phyloP scores from a whole-genome alignment of 345 rosid species.

The Turritis glabra region DNA sequence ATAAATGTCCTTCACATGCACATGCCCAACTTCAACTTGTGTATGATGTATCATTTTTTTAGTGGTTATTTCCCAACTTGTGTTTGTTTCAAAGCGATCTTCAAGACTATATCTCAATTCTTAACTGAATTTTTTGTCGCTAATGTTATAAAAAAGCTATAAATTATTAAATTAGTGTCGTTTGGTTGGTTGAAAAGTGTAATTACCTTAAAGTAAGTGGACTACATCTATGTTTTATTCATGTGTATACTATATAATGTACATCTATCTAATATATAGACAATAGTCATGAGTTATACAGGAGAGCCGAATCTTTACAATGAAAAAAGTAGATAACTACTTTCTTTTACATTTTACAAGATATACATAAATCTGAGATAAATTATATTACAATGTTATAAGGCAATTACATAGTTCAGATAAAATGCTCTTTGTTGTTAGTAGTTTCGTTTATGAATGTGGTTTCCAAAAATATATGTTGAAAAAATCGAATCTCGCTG shows the following conservation, averaged over 20 bases:
- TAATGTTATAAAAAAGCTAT: neutral
- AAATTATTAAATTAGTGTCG: neutral
- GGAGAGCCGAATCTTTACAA: neutral
- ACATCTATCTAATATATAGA: neutral
- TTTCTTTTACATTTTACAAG: neutral
- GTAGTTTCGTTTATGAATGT: too few species aligned
- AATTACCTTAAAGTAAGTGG: neutral
- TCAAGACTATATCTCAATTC: neutral
- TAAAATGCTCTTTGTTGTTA: neutral
- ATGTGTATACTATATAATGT: neutral
- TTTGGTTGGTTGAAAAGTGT: neutral
- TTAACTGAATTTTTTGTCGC: neutral
- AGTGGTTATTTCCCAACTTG: neutral
- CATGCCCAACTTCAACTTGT: slow-evolving; percentile 1
- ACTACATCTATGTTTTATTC: neutral
- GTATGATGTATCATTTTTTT: neutral
- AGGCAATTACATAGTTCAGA: neutral
- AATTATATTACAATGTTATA: neutral
- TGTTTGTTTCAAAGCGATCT: neutral
- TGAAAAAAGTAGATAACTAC: neutral
- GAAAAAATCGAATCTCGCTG: neutral
- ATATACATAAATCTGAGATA: neutral
- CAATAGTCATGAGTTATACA: neutral
- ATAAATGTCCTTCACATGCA: slow-evolving; percentile 5
- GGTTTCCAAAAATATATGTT: neutral